phyloP scores from a whole-genome alignment of 331 rosid species.

The Malus hybrid region DNA sequence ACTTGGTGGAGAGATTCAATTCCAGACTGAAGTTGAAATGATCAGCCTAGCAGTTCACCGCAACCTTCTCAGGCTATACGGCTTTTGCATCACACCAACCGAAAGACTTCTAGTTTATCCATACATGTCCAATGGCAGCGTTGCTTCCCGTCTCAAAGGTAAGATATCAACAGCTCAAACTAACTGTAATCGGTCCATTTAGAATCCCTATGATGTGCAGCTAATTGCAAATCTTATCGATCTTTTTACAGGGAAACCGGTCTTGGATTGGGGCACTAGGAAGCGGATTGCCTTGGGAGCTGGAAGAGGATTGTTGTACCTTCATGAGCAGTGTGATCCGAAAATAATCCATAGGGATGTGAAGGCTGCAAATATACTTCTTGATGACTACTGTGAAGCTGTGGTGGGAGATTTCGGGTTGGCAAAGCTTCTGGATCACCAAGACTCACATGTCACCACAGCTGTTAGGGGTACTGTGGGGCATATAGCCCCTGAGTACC shows the following conservation, averaged over 20 bases:
- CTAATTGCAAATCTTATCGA: not conserved
- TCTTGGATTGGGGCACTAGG: constrained; percentile 83
- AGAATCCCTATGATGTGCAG: not conserved
- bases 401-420: no score
- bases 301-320: constrained; percentile 80
- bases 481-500: constrained; percentile 4
- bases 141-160: constrained; percentile 96
- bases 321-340: constrained; percentile 4
- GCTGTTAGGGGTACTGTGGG: no score
- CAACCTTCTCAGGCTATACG: constrained; percentile 81
- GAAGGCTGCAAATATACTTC: no score
- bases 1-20: constrained; percentile 55
- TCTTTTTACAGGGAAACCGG: constrained; percentile 63
- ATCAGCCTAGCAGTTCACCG: constrained; percentile 93
- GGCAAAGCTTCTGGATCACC: no score
- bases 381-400: no score
- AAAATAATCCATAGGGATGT: no score
- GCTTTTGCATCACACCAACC: constrained; percentile 74
- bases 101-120: constrained; percentile 95
- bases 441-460: no score
- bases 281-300: constrained; percentile 92
- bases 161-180: constrained; percentile 9
- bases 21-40: constrained; percentile 62
- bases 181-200: not conserved
- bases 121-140: constrained; percentile 95